Evolutionary conservation across 768 basidiomycete species (phyloP).

Genomic region (Amanita inopinata): DNA sequence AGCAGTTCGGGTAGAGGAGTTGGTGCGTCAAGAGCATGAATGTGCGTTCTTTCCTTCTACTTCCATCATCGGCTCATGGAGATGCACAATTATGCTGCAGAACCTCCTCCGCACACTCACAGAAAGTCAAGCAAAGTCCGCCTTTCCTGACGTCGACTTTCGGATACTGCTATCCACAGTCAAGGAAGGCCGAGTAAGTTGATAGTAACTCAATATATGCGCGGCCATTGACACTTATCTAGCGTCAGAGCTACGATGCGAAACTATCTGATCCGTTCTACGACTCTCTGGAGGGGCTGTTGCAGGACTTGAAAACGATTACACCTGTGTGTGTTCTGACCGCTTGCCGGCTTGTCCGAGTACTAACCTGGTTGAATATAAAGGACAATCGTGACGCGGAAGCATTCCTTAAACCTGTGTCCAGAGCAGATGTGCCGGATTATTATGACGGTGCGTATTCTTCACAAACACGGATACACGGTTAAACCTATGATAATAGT

Average conservation of each 20-base stretch:
- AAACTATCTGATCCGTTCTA: conserved; percentile 86
- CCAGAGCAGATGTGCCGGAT: conserved; percentile 83
- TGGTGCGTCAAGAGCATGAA: conserved; percentile 9
- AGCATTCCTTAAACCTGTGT: conserved; percentile 89
- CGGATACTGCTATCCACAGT: conserved; percentile 75
- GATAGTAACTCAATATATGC: conserved; percentile 12
- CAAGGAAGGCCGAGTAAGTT: conserved; percentile 79
- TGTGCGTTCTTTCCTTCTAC: conserved; percentile 11
- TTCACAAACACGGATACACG: not conserved
- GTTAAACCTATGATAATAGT: conserved; percentile 36
- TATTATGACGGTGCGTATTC: conserved; percentile 74
- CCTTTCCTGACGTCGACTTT: conserved; percentile 59
- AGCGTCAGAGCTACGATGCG: conserved; percentile 40
- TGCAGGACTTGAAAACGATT: conserved; percentile 75
- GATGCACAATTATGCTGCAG: conserved; percentile 31
- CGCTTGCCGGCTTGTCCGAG: conserved; percentile 17
- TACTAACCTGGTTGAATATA: conserved; percentile 18
- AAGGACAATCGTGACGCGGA: conserved; percentile 86
- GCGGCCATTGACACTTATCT: conserved; percentile 11
- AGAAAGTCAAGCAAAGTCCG: conserved; percentile 57
- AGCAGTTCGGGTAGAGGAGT: conserved; percentile 4
- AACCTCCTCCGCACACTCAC: conserved; percentile 87
- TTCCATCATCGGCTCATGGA: conserved; percentile 7
- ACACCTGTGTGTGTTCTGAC: conserved; percentile 41
- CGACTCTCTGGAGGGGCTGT: conserved; percentile 84